phyloP scores from a whole-genome alignment of 225 moss, liverwort and hornwort genomes.

The Takakia lepidozioides region DNA sequence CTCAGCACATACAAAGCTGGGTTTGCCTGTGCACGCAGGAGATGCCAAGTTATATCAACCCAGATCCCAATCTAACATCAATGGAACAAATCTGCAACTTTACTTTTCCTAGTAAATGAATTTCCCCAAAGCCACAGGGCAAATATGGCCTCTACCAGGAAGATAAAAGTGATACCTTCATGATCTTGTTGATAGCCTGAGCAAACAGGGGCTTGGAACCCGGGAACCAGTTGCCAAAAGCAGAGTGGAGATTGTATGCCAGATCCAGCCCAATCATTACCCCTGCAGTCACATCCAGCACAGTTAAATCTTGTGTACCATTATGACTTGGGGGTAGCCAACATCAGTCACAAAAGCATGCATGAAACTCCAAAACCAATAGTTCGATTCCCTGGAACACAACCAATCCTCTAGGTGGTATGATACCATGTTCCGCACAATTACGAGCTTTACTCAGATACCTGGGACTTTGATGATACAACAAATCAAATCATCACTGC shows the following conservation, averaged over 20 bases:
- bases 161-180: conserved; percentile 44
- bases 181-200: conserved; percentile 98
- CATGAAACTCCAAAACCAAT: too few species aligned
- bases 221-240: conserved; percentile 98
- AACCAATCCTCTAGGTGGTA: neutral
- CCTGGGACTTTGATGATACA: conserved; percentile 9
- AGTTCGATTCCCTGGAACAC: too few species aligned
- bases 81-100: too few species aligned
- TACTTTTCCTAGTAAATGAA: too few species aligned
- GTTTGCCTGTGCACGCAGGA: conserved; percentile 65
- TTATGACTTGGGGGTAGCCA: too few species aligned
- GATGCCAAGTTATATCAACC: too few species aligned
- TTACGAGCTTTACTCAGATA: conserved; percentile 5
- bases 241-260: conserved; percentile 93
- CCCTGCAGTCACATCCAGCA: conserved; percentile 19
- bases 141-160: too few species aligned
- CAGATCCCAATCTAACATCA: too few species aligned
- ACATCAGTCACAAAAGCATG: too few species aligned
- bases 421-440: neutral
- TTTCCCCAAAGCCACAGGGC: too few species aligned
- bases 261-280: conserved; percentile 98
- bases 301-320: too few species aligned
- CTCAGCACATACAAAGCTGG: conserved; percentile 94
- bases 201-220: conserved; percentile 99
- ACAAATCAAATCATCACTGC: conserved; percentile 4